Evolutionary conservation across 164 flowering plant species (phyloP), one percentile per base, ranked within the genome.

Genomic region (Umbilicus rupestris): DNA sequence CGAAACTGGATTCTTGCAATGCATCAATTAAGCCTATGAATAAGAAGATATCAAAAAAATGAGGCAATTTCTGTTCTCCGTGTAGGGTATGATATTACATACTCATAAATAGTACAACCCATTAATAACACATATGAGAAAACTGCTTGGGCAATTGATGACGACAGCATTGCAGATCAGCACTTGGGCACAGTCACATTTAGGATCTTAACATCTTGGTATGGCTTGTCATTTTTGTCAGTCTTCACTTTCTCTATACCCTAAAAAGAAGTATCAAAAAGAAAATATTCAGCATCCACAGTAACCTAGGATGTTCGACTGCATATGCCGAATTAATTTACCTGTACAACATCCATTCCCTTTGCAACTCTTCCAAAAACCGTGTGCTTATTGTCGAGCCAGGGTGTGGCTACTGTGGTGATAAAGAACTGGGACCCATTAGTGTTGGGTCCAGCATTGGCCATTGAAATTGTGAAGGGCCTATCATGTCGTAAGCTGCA

Each of bases 261-360:
- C 99, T 95, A 87, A 66, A 37, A 68, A 35, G 31, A 29, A 12
- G 19, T 11, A 22, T 15, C 15, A 24, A 28, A 26, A 24, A 28
- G 10, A 24, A 12, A 4, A 16, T 22, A 6, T 29, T n/a, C 37
- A 66, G 35, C 14, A 47, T 50, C 24, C 2, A 66, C 11, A 5
- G 20, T 39, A 35, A 50, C 28, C 68, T 33, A 39, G 30, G 45
- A n/a, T 22, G 26, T 63, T 16, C 1, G 29, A 63, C 30, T 63
- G 6, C 42, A 37, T 22, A 24, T 20, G 17, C 1, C 42, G 15
- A 17, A n/a, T 33, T 66, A 71, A 5, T 7, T 10, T 86, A 92
- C 99, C 97, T 95, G 99, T 59, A 92, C 97, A 47, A 92, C 97
- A 78, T 95, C 99, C 97, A 95, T 92, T 59, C 99, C 99, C 74